Evolutionary conservation across 495 filamentous ascomycete genomes (phyloP), one percentile per base, ranked within the genome.

Genomic region (Alectoria sarmentosa): DNA sequence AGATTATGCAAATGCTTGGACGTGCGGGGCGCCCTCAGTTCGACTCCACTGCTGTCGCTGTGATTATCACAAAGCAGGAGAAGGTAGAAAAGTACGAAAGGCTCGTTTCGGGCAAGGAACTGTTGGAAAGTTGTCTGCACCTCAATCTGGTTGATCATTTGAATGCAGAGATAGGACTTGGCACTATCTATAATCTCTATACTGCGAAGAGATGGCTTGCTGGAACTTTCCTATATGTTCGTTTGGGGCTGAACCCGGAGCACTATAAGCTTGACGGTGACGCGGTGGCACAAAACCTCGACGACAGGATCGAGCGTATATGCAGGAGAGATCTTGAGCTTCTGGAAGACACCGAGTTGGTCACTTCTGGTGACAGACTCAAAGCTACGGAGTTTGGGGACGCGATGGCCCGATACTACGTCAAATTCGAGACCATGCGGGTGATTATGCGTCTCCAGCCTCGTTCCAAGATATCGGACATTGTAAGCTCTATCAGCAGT

Each of bases 1-100:
- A 98, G 68, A 83, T 98, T 65, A 97, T 96, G 90, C 94, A 98
- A 72, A 98, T 98, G 94, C 82, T 98, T 37, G 94, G 94, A 30
- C 87, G 94, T 58, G 93, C 94, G 42, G 94, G 94, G 0, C 81
- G 94, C 5, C 94, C 94, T 4, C 94, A 98, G 74, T 98, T 96
- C 67, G 94, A 96, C 66, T 80, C 89, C 57, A 91, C 78, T 67
- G 93, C 90, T 26, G 83, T 86, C 30, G 94, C 90, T 15, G 87
- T 96, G 32, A 96, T 98, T 60, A 83, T 98, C 75, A 96, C 94
- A 0, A 82, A 85, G 32, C 78, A 76, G 14, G 78, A 86, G 26
- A 90, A 90, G 37, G 85, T 85, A 8, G 61, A 77, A 28, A 83
- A 86, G 41, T 98, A 97, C 71, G 86, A 97, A 69, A 87, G 78